Conservation (phyloP, 805 yeast species). For the Suhomyces kilbournensis region DNA sequence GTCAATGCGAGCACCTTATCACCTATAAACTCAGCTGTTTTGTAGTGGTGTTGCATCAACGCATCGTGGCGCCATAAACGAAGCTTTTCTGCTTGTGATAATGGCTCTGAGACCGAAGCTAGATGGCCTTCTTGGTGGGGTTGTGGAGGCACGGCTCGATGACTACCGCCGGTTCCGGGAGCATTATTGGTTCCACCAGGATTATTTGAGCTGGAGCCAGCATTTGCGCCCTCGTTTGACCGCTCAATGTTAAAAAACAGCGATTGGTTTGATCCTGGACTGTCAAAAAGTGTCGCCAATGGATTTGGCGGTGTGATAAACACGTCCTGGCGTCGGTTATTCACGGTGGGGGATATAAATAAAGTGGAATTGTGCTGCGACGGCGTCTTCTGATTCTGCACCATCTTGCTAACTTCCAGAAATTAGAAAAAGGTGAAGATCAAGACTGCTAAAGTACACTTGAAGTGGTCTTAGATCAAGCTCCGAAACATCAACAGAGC, state of each 20-base stretch:
- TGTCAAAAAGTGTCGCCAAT: conserved; percentile 39
- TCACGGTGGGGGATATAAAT: conserved; percentile 66
- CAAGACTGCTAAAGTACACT: neutral
- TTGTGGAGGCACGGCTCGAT: conserved; percentile 2
- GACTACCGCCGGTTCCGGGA: neutral
- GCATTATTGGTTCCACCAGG: neutral
- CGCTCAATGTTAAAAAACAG: conserved; percentile 36
- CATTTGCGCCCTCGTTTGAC: conserved; percentile 1
- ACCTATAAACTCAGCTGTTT: conserved; percentile 87
- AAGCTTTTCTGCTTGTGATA: conserved; percentile 79
- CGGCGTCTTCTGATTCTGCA: conserved; percentile 24
- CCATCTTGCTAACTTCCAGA: conserved; percentile 6
- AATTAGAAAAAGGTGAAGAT: neutral
- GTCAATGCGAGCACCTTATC: conserved; percentile 86
- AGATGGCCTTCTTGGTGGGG: conserved; percentile 1
- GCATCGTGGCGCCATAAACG: conserved; percentile 95
- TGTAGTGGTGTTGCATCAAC: conserved; percentile 83
- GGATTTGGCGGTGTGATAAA: conserved; percentile 51
- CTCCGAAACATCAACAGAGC: neutral
- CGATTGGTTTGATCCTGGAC: conserved; percentile 39
- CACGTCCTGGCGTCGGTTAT: conserved; percentile 38
- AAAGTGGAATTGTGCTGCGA: conserved; percentile 72
- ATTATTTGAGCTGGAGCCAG: neutral
- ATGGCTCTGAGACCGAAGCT: conserved; percentile 32
- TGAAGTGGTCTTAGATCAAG: neutral